Evolutionary conservation across 176 grass and related monocot genomes (phyloP), one percentile per base, ranked within the genome.

Genomic region (Carex parvula): DNA sequence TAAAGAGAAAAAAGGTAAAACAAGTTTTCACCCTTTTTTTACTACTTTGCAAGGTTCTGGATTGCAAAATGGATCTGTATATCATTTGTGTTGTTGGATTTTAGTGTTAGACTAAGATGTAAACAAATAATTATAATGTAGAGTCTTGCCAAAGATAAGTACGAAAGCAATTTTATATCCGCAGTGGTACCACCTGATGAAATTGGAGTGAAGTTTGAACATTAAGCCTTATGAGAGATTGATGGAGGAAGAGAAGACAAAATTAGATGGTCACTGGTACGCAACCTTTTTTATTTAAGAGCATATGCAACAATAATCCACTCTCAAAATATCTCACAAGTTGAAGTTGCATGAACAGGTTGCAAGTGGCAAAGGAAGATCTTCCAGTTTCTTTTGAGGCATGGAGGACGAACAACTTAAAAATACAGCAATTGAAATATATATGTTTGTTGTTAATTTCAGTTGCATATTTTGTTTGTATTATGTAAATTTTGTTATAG

Each of bases 301-400:
- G 44, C 72, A 32, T 26, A 30, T 54, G 13, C 72, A 77, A 77
- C 41, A 55, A 50, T 77, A 77, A 26, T 54, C 22, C 17, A 48
- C 46, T 82, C 5, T 82, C 37, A 52, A 67, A 41, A 21, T 63
- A 81, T 81, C 53, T 81, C 79, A 64, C 6, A 61, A 63, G 37
- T 35, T 60, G 30, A 77, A 44, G 13, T 17, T 83, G 12, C 21
- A 50, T 22, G 26, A 83, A 85, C 59, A 89, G 88, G 84, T 84
- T 89, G 79, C 78, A 89, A 52, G 61, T 89, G 46, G 84, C 61
- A 83, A 86, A 79, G 44, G 76, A 86, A 60, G 84, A 86, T 86
- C 22, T 82, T 6, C 61, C 80, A 17, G 21, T 82, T 67, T 63
- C n/a, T 16, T 82, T 82, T 68, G 63, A 54, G 42, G 12, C 70